Evolutionary conservation across 1,284 basidiomycete species (phyloP), one percentile per base, ranked within the genome.

Genomic region (Irpex rosettiformis): DNA sequence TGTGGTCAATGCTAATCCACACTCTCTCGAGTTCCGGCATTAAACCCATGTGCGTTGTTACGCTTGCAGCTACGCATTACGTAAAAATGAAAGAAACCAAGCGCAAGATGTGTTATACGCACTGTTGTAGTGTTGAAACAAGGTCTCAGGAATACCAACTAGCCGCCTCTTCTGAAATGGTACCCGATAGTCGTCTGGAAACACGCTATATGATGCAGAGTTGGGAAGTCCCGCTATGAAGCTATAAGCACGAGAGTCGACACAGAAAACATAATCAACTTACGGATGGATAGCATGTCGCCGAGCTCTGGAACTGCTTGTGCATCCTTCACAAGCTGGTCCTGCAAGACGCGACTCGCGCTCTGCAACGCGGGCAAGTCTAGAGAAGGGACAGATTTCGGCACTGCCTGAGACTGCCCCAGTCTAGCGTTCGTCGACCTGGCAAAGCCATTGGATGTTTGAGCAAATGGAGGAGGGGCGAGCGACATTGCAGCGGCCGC

Each of bases 1-100:
- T 92, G 72, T 96, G 89, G 77, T 98, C 94, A 62, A 98, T 90
- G 8, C 93, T 89, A 65, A 98, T 92, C 94, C 96, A 99, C 0
- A 93, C 96, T 54, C 95, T 84, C 65, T 94, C 93, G 63, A 99
- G 93, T 66, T 96, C 93, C 29, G 95, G 89, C 69, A 99, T 86
- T 57, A 99, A 75, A 8, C 96, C 96, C 91, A 97, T 95, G 58
- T 75, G 74, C 45, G 86, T 83, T 11, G 81, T 82, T 56, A 86
- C 79, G 67, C 75, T 83, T 29, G 82, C 78, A 55, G 77, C 86
- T 89, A 11, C 10, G 18, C 22, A 24, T 21, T 21, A 22, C 3
- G 65, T 55, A 55, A 37, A 57, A 47, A 53, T 73, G 61, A 73
- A 61, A 28, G 37, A 28, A 51, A 21, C 33, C 22, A 54, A 25